phyloP scores from a whole-genome alignment of 2,329 filamentous ascomycete genomes.

The Pseudogymnoascus sp. region DNA sequence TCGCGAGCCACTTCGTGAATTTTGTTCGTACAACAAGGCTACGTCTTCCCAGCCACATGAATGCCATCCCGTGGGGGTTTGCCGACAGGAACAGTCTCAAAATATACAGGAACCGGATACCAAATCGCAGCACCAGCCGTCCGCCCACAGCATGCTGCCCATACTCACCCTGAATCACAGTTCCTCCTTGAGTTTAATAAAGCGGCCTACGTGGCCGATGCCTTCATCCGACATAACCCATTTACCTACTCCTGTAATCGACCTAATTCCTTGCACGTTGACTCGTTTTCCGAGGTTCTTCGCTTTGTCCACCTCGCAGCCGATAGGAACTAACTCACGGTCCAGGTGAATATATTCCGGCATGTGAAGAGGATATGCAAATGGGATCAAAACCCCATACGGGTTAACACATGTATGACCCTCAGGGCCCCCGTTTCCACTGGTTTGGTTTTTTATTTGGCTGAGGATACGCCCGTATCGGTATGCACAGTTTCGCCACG shows the following conservation, averaged over 20 bases:
- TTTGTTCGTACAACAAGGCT: neutral
- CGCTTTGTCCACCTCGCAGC: neutral
- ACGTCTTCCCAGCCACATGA: neutral
- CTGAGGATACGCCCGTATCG: neutral
- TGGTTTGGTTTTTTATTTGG: neutral
- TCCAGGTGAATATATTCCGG: neutral
- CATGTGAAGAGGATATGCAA: neutral
- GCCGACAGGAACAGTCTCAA: neutral
- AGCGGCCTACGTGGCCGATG: neutral
- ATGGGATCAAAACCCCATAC: neutral
- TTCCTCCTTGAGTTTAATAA: neutral
- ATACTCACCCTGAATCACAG: neutral
- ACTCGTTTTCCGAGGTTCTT: neutral
- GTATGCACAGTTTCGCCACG: neutral
- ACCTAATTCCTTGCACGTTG: neutral
- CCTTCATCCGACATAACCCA: neutral
- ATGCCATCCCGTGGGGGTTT: neutral
- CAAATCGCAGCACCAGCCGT: neutral
- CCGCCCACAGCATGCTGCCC: neutral
- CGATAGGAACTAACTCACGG: neutral
- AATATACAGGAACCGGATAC: neutral
- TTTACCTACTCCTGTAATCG: neutral
- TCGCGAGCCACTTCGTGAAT: neutral
- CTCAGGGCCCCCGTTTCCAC: neutral
- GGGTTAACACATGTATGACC: neutral